Percentiles rank a stretch among this genome's conserved stretches.
Conservation (phyloP, 2,329 filamentous ascomycete genomes). For the Trichoderma lentiforme region DNA sequence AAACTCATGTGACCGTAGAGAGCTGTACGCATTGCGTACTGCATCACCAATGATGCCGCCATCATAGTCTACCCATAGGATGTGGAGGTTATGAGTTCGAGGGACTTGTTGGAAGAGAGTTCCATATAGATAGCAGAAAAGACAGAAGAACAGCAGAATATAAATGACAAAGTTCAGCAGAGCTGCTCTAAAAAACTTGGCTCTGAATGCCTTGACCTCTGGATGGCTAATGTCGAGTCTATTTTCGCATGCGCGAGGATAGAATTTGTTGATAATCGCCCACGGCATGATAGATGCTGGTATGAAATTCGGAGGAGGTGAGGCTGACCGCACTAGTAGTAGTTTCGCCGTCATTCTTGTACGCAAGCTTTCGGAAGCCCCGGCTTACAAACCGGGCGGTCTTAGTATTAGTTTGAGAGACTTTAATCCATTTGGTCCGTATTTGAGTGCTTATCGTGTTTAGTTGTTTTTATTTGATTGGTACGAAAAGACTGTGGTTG, state of each 20-base stretch:
- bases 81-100: conserved; percentile 20
- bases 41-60: conserved; percentile 24
- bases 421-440: background rate
- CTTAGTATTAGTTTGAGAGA: background rate
- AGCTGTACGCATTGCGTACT: conserved; percentile 23
- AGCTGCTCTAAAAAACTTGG: conserved; percentile 21
- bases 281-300: background rate
- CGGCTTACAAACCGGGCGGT: background rate
- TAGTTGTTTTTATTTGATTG: background rate
- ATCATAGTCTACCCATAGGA: conserved; percentile 28
- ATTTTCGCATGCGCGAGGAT: conserved; percentile 21
- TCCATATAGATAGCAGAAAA: conserved; percentile 26
- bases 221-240: conserved; percentile 15
- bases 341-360: background rate
- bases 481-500: background rate
- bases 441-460: background rate
- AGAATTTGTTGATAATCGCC: conserved; percentile 11
- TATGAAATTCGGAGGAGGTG: background rate
- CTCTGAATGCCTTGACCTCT: conserved; percentile 4
- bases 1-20: conserved; percentile 20
- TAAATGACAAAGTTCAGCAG: conserved; percentile 30
- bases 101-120: conserved; percentile 22
- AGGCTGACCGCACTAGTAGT: background rate
- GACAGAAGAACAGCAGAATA: conserved; percentile 37
- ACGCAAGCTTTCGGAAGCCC: background rate